Evolutionary conservation across 2,329 filamentous ascomycete species (phyloP).

Genomic region (Trichoderma oligosporum): DNA sequence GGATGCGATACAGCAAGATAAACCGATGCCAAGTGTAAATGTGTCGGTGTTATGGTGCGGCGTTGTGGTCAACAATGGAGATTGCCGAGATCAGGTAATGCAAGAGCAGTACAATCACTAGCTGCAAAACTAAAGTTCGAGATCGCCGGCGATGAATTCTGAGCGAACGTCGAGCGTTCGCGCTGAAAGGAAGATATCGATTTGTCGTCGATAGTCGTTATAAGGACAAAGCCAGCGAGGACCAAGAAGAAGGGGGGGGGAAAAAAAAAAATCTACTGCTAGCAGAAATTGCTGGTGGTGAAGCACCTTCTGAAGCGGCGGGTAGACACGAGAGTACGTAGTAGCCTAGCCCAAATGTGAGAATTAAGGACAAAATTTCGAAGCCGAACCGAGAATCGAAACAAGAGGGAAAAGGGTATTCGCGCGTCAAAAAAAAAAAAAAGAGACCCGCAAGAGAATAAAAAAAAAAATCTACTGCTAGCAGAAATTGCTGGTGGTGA

Average conservation of each 20-base stretch:
- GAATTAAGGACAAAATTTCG: not conserved
- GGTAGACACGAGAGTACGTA: constrained; percentile 9
- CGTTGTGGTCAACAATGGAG: constrained; percentile 7
- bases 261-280: no score
- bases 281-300: constrained; percentile 10
- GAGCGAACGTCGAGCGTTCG: constrained; percentile 15
- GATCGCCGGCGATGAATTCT: constrained; percentile 13
- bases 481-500: constrained; percentile 10
- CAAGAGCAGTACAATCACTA: not conserved
- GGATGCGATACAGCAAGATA: not conserved
- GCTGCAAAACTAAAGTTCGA: constrained; percentile 8
- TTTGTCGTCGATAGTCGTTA: constrained; percentile 11
- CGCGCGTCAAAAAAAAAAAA: not conserved
- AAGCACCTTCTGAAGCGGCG: not conserved
- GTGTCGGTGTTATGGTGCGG: not conserved
- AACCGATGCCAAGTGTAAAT: not conserved
- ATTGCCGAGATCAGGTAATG: not conserved
- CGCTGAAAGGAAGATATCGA: not conserved
- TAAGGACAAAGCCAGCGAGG: not conserved
- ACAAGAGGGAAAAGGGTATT: constrained; percentile 1
- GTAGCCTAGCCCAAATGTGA: constrained; percentile 4
- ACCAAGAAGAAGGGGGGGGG: not conserved
- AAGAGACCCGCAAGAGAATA: no score
- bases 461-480: no score
- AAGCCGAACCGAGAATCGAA: constrained; percentile 9